Base-by-base conservation (phyloP, 2,329 filamentous ascomycete genomes). In the Cercospora berteroae region DNA sequence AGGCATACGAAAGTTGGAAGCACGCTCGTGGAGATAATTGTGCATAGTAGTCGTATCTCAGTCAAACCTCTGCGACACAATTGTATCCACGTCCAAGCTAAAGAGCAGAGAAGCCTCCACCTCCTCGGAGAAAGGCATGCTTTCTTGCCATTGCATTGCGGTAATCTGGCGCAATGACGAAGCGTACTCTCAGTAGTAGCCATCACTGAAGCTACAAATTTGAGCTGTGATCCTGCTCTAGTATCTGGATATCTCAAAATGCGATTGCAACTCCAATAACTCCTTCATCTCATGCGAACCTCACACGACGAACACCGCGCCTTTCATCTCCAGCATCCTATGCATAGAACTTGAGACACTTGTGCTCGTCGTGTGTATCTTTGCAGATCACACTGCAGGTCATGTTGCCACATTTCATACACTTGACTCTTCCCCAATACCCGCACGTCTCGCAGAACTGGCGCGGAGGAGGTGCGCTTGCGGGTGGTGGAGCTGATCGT, bases 361-460 rank as follows among this genome's bases (percentile, higher is more conserved):
- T 90, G 73, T 90, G 90, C 78, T 91, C 89, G 63, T 88, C 85
- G 77, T 94, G 91, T 69, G 85, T 83, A 74, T 88, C 87, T 73
- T 93, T 83, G 74, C 91, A 94, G 67, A 91, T 89, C 71, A 94
- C 78, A 44, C 90, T 90, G 77, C 91, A 94, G n/a, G 92, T 88
- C 73, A 89, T 84, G 56, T 86, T 86, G n/a, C 90, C 90, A 79
- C 91, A 94, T 81, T 90, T 92, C 77, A 89, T 85, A 80, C 91
- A 94, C 78, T 85, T 86, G 56, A 92, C 88, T 48, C 88, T 82
- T 2, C 91, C 91, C 91, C 91, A 94, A 79, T 93, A 94, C 13
- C 91, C 91, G 76, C 91, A 94, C 33, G 93, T 87, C 76, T 90
- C 89, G 79, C 91, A 94, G 77, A 94, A 94, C 39, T 82, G 81